These are phyloP conservation scores for Taphrina confusa DNA, from an alignment of 1,139 yeast genomes.

Conservation along the genomic window DNA sequence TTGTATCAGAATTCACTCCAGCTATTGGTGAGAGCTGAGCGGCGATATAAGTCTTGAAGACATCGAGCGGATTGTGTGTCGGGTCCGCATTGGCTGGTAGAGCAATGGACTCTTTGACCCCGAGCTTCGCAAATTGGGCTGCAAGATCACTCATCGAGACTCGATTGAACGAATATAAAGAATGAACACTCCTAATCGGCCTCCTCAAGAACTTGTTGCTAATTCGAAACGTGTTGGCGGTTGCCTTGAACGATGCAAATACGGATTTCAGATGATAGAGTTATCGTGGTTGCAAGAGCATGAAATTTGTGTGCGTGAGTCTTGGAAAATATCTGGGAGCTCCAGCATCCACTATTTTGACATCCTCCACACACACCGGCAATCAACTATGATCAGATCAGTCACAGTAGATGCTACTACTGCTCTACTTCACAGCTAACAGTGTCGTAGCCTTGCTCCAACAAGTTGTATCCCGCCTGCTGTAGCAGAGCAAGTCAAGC, in stretches of 20 bases:
- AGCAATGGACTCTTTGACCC: not conserved
- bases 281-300: not conserved
- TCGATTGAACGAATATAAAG: not conserved
- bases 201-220: not conserved
- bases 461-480: not conserved
- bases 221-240: not conserved
- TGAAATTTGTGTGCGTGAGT: constrained; percentile 1
- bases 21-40: constrained; percentile 72
- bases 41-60: constrained; percentile 85
- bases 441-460: not conserved
- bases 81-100: constrained; percentile 60
- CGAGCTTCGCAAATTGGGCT: constrained; percentile 21
- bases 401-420: not conserved
- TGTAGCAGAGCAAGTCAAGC: no score
- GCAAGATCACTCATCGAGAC: constrained; percentile 13
- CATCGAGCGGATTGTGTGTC: constrained; percentile 71
- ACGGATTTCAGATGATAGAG: no score
- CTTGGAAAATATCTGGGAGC: not conserved
- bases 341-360: not conserved
- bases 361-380: no score
- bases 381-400: not conserved
- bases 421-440: not conserved
- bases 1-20: constrained; percentile 66
- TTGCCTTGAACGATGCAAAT: no score
- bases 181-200: not conserved